Evolutionary conservation across 1,284 basidiomycete species (phyloP).

Genomic region (Somion occarium): DNA sequence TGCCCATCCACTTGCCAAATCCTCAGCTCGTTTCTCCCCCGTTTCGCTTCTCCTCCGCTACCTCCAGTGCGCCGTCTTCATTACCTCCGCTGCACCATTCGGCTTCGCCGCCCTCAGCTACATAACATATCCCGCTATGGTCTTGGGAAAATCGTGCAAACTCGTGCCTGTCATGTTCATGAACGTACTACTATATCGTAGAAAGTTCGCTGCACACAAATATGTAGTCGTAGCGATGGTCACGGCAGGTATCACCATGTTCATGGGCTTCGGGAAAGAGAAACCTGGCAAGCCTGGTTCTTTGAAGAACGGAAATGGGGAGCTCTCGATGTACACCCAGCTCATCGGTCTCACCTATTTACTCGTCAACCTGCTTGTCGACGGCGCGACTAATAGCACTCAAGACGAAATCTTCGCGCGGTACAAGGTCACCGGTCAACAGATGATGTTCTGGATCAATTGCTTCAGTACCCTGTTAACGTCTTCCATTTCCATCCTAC

Average conservation of each 20-base stretch:
- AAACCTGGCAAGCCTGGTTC: conserved; percentile 37
- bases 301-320: conserved; percentile 29
- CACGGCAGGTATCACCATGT: conserved; percentile 89
- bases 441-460: conserved; percentile 99
- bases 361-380: conserved; percentile 83
- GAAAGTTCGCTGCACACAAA: conserved; percentile 89
- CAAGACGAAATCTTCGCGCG: conserved; percentile 94
- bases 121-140: conserved; percentile 98
- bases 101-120: conserved; percentile 93
- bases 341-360: conserved; percentile 70
- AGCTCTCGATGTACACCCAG: conserved; percentile 43
- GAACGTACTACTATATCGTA: conserved; percentile 88
- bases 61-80: conserved; percentile 83
- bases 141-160: conserved; percentile 98
- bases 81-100: conserved; percentile 90
- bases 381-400: conserved; percentile 95
- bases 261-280: conserved; percentile 84
- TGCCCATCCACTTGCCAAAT: conserved; percentile 25
- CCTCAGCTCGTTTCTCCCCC: conserved; percentile 37
- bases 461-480: conserved; percentile 74
- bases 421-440: conserved; percentile 83
- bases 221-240: conserved; percentile 92
- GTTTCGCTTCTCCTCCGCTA: conserved; percentile 63
- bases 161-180: conserved; percentile 95
- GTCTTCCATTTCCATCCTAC: conserved; percentile 60